These are phyloP conservation scores for Mucor racemosus DNA, from an alignment of 371 early-diverging fungal genomes.

Conservation along the genomic window DNA sequence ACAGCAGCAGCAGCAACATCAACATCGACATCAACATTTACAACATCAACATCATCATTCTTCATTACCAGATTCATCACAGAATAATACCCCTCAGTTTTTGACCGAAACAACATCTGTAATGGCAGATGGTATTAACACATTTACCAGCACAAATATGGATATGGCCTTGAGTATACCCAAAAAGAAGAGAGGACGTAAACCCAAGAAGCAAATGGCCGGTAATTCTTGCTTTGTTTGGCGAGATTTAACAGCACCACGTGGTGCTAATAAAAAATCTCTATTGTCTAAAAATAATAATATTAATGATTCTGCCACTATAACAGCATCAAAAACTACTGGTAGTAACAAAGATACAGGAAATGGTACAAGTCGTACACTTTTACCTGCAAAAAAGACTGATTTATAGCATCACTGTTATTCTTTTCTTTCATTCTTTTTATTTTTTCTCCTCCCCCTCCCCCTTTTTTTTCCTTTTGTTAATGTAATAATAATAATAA, in stretches of 20 bases:
- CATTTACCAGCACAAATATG: conserved; percentile 48
- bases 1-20: conserved; percentile 1
- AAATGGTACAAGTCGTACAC: neutral
- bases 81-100: conserved; percentile 12
- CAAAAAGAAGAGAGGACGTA: conserved; percentile 55
- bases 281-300: conserved; percentile 3
- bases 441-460: neutral
- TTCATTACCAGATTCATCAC: neutral
- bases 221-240: conserved; percentile 60
- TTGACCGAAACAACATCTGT: conserved; percentile 6
- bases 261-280: conserved; percentile 41
- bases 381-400: neutral
- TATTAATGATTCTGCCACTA: neutral
- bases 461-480: neutral
- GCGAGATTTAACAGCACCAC: conserved; percentile 51
- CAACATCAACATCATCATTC: neutral
- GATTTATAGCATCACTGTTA: neutral
- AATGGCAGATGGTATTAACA: conserved; percentile 29
- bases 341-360: neutral
- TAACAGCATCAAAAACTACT: neutral
- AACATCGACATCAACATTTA: neutral
- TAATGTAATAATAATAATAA: neutral
- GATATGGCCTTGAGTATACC: conserved; percentile 51
- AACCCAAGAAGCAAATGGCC: conserved; percentile 52
- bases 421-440: neutral